Evolutionary conservation across 2,329 filamentous ascomycete genomes (phyloP).

Genomic region (Diaporthe sp.): DNA sequence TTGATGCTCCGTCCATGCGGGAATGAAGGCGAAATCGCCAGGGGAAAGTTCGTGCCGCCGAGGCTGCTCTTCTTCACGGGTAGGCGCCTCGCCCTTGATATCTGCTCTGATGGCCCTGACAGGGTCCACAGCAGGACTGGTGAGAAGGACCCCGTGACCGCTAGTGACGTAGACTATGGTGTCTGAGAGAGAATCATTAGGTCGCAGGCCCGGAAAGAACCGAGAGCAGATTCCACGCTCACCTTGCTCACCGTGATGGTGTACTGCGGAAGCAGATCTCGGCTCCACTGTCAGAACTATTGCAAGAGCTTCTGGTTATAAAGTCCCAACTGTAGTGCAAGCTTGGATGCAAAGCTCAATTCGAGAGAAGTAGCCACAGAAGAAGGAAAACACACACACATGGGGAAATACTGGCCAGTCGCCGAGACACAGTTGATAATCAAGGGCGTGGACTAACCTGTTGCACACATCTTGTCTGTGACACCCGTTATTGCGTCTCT

Average conservation of each 20-base stretch:
- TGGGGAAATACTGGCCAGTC: too few relatives aligned
- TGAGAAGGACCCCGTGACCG: constrained; percentile 73
- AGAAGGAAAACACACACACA: background rate
- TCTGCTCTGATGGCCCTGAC: constrained; percentile 39
- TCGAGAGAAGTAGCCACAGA: background rate
- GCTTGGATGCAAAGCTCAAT: background rate
- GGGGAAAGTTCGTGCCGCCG: constrained; percentile 70
- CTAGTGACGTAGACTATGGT: constrained; percentile 77
- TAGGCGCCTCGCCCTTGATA: constrained; percentile 34
- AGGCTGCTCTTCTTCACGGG: constrained; percentile 60
- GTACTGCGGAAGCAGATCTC: constrained; percentile 72
- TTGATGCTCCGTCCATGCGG: constrained; percentile 79
- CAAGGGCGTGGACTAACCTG: constrained; percentile 60
- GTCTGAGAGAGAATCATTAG: constrained; percentile 58
- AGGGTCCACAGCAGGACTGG: constrained; percentile 57
- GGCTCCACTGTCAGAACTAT: constrained; percentile 75
- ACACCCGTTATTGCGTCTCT: constrained; percentile 73
- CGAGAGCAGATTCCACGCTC: constrained; percentile 44
- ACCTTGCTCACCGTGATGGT: constrained; percentile 80
- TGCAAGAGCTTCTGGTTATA: constrained; percentile 45
- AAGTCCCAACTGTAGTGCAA: constrained; percentile 36
- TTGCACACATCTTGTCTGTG: constrained; percentile 76
- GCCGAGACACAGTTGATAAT: background rate
- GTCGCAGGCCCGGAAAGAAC: background rate
- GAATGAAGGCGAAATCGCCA: constrained; percentile 80